Evolutionary conservation across 768 basidiomycete genomes (phyloP).

Genomic region (Boletus coccyginus): DNA sequence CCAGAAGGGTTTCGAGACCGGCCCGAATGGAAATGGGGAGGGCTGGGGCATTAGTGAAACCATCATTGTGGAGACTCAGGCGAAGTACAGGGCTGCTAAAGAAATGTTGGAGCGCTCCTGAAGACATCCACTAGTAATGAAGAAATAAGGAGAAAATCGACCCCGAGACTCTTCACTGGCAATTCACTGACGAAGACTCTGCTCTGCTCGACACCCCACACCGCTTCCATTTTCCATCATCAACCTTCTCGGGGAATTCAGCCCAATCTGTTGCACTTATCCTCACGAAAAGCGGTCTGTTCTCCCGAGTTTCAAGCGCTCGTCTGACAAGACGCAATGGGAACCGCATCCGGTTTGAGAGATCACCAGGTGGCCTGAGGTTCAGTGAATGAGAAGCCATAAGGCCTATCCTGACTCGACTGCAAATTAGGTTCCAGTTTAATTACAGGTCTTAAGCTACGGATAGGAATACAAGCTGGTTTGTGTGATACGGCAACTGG

Average conservation of each 20-base stretch:
- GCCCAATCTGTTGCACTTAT: conserved; percentile 71
- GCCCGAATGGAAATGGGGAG: conserved; percentile 60
- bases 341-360: conserved; percentile 73
- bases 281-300: conserved; percentile 70
- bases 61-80: conserved; percentile 73
- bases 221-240: conserved; percentile 53
- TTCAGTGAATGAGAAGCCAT: too few relatives aligned
- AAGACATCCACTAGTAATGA: conserved; percentile 2
- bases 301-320: conserved; percentile 54
- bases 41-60: conserved; percentile 79
- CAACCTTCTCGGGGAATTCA: conserved; percentile 51
- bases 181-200: conserved; percentile 55
- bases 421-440: too few relatives aligned
- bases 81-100: conserved; percentile 78
- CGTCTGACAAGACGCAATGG: conserved; percentile 54
- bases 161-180: conserved; percentile 44
- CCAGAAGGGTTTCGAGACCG: conserved; percentile 73
- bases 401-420: too few relatives aligned
- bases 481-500: too few relatives aligned
- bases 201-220: conserved; percentile 79
- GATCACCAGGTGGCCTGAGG: conserved; percentile 37
- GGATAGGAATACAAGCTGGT: too few relatives aligned
- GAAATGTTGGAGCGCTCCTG: conserved; percentile 45
- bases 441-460: too few relatives aligned
- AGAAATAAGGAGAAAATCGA: conserved; percentile 50